Base-by-base conservation (phyloP, 345 rosid species). In the Citrus medica region DNA sequence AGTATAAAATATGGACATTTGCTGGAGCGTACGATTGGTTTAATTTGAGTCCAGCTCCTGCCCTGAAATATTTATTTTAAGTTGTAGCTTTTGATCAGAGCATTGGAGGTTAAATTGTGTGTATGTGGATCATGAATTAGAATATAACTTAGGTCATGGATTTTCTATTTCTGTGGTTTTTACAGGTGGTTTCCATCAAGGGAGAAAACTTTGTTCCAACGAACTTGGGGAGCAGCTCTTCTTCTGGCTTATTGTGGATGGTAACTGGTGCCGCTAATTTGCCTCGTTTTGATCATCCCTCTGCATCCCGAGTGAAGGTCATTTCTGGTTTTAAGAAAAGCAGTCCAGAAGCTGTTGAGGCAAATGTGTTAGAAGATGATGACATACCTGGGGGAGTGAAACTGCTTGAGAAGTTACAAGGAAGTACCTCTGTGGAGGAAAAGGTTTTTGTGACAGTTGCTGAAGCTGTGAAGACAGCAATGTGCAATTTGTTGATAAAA, bases 161-260 rank as follows among this genome's bases (percentile, higher is more conserved):
- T 71, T 28, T 21, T 65, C 66, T 62, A 69, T 16, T 68, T 35
- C 51, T 76, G 70, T 73, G 40, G 55, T 68, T 82, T 53, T 78
- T 84, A 40, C 83, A 92, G 99, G 88, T 88, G 75, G 79, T 89
- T 42, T 81, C 87, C 28, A 79, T 87, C 13, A 76, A 64, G 5
- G 92, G 89, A 73, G 97, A 90, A 70, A 86, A 72, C 79, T 92
- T 93, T 87, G 85, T 93, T 73, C 97, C 98, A 1, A 93, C 98
- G 37, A 87, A 94, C 80, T 75, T 92, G 48, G 78, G 82, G 2
- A 48, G 87, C 55, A 86, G 94, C 82, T 75, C 76, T 42, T 80
- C 86, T 10, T 80, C 78, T n/a, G 88, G 80, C 72, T 77, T 86
- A 42, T 78, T 90, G 75, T 92, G 98, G 98, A 84, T 89, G 88